phyloP scores from a whole-genome alignment of 371 early-diverging fungal genomes.

The Circinella umbellata region DNA sequence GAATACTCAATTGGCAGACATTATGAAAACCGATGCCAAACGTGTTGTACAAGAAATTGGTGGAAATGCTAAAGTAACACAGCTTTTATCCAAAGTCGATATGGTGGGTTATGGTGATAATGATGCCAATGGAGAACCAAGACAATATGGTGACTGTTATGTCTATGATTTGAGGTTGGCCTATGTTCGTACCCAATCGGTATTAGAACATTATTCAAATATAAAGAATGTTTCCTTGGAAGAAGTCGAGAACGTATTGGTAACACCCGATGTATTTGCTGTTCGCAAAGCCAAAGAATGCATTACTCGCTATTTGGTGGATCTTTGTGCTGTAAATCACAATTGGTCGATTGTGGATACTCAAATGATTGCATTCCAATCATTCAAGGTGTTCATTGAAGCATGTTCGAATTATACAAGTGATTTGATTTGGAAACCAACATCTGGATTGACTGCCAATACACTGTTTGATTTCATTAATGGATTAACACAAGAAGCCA shows the following conservation, averaged over 20 bases:
- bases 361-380: conserved; percentile 33
- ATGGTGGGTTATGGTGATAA: conserved; percentile 35
- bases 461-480: conserved; percentile 30
- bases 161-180: conserved; percentile 42
- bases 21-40: conserved; percentile 21
- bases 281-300: conserved; percentile 28
- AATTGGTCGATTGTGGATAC: conserved; percentile 48
- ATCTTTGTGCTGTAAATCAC: conserved; percentile 34
- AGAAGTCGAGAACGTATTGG: conserved; percentile 16
- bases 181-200: conserved; percentile 26
- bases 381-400: conserved; percentile 45
- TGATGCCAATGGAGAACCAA: conserved; percentile 28
- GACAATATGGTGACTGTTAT: conserved; percentile 48
- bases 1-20: conserved; percentile 15
- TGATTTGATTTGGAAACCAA: conserved; percentile 42
- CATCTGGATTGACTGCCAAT: neutral
- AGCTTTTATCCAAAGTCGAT: conserved; percentile 17
- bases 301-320: conserved; percentile 22
- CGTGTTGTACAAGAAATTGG: conserved; percentile 23
- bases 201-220: conserved; percentile 18
- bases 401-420: conserved; percentile 31
- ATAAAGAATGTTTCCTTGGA: conserved; percentile 16
- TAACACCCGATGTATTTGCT: conserved; percentile 29
- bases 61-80: conserved; percentile 6
- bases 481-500: conserved; percentile 24